Conservation (phyloP, 805 yeast genomes). For the Lipomyces chichibuensis region DNA sequence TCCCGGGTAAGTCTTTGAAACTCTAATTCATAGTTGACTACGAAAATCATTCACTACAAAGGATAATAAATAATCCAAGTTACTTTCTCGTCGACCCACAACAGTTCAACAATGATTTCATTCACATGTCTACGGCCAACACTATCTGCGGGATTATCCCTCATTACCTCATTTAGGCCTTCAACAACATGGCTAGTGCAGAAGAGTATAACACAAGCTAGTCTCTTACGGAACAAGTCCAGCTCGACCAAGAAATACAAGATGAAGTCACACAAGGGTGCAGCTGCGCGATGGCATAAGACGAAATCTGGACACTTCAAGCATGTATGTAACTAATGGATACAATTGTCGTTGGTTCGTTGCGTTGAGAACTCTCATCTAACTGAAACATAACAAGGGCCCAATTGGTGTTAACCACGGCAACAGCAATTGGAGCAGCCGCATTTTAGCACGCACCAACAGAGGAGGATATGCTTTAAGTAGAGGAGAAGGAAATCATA, state of each 20-base stretch:
- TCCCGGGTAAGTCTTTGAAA: neutral
- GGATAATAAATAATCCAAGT: neutral
- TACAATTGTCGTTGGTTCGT: neutral
- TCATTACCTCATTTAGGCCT: neutral
- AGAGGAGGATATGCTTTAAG: conserved; percentile 21
- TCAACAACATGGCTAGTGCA: neutral
- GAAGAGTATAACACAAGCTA: neutral
- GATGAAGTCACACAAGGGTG: conserved; percentile 34
- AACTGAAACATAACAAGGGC: conserved; percentile 19
- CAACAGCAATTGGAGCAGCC: conserved; percentile 30
- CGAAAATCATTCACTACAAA: neutral
- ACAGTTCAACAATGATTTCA: neutral
- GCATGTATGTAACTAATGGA: conserved; percentile 24
- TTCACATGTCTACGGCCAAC: conserved; percentile 9
- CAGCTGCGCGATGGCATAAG: conserved; percentile 30
- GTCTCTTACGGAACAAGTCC: neutral
- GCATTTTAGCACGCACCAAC: conserved; percentile 11
- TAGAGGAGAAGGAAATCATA: conserved; percentile 30
- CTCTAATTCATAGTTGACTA: neutral
- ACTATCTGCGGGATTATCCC: conserved; percentile 2
- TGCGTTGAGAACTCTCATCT: neutral
- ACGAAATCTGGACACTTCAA: conserved; percentile 32
- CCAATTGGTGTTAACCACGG: conserved; percentile 31
- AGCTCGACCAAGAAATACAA: conserved; percentile 19
- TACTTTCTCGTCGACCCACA: neutral